Conservation (phyloP, 2,329 filamentous ascomycete species). For the Huntiella abstrusa region DNA sequence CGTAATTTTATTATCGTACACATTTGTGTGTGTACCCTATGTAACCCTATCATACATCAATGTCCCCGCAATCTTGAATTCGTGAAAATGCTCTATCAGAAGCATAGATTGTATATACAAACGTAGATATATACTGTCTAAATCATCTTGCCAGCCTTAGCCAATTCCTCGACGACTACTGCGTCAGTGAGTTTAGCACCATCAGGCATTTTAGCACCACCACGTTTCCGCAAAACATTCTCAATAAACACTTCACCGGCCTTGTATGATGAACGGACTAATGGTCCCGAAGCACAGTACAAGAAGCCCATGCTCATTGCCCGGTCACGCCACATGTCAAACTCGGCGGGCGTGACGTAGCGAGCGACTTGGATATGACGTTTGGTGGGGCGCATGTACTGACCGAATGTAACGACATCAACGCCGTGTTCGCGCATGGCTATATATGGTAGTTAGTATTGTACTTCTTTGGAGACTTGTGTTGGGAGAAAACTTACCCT, state of each 20-base stretch:
- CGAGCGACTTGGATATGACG: constrained; percentile 92
- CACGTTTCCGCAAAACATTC: constrained; percentile 81
- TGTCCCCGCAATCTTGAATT: too few relatives aligned
- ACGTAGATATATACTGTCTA: too few relatives aligned
- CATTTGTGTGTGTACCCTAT: too few relatives aligned
- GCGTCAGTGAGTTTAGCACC: constrained; percentile 21
- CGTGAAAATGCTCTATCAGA: not conserved
- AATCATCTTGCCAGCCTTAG: constrained; percentile 10
- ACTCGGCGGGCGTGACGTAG: constrained; percentile 79
- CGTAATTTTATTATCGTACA: too few relatives aligned
- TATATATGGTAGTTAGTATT: constrained; percentile 14
- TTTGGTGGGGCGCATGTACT: constrained; percentile 99
- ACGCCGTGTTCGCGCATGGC: constrained; percentile 66
- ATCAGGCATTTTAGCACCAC: constrained; percentile 14
- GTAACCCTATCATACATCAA: too few relatives aligned
- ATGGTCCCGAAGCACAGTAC: constrained; percentile 83
- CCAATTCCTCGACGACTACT: constrained; percentile 20
- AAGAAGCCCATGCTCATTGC: constrained; percentile 91
- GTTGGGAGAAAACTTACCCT: constrained; percentile 26
- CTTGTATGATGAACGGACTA: constrained; percentile 93
- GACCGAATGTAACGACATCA: constrained; percentile 96
- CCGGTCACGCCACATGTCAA: constrained; percentile 78
- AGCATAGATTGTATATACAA: not conserved
- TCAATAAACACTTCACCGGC: constrained; percentile 97
- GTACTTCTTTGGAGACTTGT: not conserved